Conservation (phyloP, 2,329 filamentous ascomycete species). For the Aspergillus novofumigatus region DNA sequence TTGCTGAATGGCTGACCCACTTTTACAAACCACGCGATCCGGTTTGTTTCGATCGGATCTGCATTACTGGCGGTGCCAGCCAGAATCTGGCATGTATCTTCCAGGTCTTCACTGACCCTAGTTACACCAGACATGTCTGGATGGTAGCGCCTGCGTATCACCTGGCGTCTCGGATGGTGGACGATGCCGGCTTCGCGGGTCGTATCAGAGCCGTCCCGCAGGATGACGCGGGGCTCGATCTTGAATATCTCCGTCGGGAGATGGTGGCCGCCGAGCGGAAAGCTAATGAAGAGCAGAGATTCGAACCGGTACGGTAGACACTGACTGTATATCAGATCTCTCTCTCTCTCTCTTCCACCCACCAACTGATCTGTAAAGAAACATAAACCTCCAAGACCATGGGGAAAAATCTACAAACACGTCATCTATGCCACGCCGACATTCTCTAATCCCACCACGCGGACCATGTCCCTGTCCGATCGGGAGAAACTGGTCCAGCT, state of each 20-base stretch:
- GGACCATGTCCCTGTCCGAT: constrained; percentile 68
- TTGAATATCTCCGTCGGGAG: constrained; percentile 54
- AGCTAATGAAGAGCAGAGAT: constrained; percentile 36
- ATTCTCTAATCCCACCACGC: constrained; percentile 82
- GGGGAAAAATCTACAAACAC: constrained; percentile 78
- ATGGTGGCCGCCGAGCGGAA: constrained; percentile 49
- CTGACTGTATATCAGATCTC: background rate
- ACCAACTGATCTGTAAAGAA: constrained; percentile 33
- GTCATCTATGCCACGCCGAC: constrained; percentile 86
- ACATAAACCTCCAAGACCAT: constrained; percentile 55
- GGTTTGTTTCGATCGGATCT: constrained; percentile 59
- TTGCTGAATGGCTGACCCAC: constrained; percentile 65
- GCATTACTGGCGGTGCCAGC: constrained; percentile 78
- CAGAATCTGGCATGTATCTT: constrained; percentile 76
- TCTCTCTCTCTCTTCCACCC: background rate
- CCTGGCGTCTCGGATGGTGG: constrained; percentile 79
- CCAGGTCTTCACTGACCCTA: constrained; percentile 74
- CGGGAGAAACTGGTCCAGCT: constrained; percentile 68
- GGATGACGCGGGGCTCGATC: constrained; percentile 71
- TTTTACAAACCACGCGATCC: constrained; percentile 53
- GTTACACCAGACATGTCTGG: constrained; percentile 72
- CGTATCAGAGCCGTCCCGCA: constrained; percentile 68
- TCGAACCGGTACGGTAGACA: constrained; percentile 39
- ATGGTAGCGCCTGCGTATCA: constrained; percentile 79
- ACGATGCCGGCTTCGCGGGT: constrained; percentile 69